Base-by-base conservation (phyloP, 352 stramenopile species). In the Globisporangium perplexum region DNA sequence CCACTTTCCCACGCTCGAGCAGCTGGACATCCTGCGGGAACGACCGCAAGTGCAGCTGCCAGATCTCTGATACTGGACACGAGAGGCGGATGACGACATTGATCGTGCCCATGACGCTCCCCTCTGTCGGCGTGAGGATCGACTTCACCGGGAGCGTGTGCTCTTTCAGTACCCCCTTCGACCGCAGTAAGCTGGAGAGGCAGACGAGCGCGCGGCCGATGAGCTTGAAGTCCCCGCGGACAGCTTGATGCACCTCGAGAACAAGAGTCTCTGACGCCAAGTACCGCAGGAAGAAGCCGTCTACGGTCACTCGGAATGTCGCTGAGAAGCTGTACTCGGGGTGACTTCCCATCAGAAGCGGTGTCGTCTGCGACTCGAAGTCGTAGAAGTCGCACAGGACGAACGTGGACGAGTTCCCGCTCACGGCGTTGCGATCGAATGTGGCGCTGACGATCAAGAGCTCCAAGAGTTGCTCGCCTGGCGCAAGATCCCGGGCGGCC, bases 321-420 rank as follows among this genome's bases (percentile, higher is more conserved):
- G 86, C 78, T 8, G 90, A 89, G 52, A 97, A 94, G 60, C 97
- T 95, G 69, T 96, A 98, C 18, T 82, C 71, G 3, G 91, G 92
- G 18, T 71, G 69, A 36, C 55, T 77, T 24, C 93, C 92, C 12
- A 87, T 71, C 14, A 97, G 50, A 31, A 97, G 65, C 24, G 91
- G 72, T 36, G 91, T 97, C 43, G 89, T 83, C 66, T 98, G 90
- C 1, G 88, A 96, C 62, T 98, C 91, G 55, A 96, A 98, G 59
- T 97, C 88, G 59, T 95, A 98, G 55, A 98, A 98, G 54, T 98
- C 93, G 31, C 94, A 88, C 18, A 98, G 57, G 7, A 96, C 72
- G 58, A 98, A 98, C 15, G 89, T 97, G 1, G 86, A 96, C 2
- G 79, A 71, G 51, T 79, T 91, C 15, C 66, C 64, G 7, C 72